A percentile compares a stretch with the other conserved stretches of the same genome.
Conservation (phyloP, 2,329 filamentous ascomycete species). For the Pyrenophora teres region DNA sequence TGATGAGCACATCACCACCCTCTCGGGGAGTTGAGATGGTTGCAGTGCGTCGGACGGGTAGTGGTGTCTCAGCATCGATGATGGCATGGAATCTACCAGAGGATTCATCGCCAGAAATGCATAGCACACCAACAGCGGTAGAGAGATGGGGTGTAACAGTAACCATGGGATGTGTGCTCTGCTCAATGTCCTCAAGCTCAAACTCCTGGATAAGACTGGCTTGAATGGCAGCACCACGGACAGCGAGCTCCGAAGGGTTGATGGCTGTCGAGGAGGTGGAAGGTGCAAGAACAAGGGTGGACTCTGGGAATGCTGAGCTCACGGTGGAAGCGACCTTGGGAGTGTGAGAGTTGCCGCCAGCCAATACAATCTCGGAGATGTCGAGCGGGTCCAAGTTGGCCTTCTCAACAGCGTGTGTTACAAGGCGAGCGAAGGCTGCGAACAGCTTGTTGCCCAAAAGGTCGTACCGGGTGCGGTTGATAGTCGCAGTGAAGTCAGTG, state of each 20-base stretch:
- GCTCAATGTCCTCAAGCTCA: slow-evolving; percentile 89
- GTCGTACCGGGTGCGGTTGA: slow-evolving; percentile 94
- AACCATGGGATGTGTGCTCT: slow-evolving; percentile 93
- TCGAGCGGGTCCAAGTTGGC: slow-evolving; percentile 90
- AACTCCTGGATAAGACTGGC: slow-evolving; percentile 94
- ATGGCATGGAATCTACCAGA: slow-evolving; percentile 78
- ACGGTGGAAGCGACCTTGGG: slow-evolving; percentile 88
- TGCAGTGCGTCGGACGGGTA: slow-evolving; percentile 83
- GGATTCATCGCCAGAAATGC: slow-evolving; percentile 61
- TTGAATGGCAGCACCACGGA: slow-evolving; percentile 91
- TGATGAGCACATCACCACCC: slow-evolving; percentile 86
- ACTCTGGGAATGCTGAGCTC: slow-evolving; percentile 76
- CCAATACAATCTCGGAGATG: slow-evolving; percentile 91
- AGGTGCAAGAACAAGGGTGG: slow-evolving; percentile 79
- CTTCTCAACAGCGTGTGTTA: slow-evolving; percentile 86
- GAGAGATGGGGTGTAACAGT: slow-evolving; percentile 90
- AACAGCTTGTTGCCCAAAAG: slow-evolving; percentile 85
- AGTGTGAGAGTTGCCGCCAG: slow-evolving; percentile 89
- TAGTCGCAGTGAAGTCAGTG: slow-evolving; percentile 85
- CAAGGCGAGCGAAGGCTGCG: slow-evolving; percentile 81
- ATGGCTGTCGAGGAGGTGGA: slow-evolving; percentile 77
- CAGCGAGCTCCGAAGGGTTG: slow-evolving; percentile 90
- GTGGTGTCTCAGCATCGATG: slow-evolving; percentile 82
- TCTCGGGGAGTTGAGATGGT: slow-evolving; percentile 76
- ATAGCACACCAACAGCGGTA: slow-evolving; percentile 85